Evolutionary conservation across 495 filamentous ascomycete genomes (phyloP).

Genomic region (Hamigera avellanea): DNA sequence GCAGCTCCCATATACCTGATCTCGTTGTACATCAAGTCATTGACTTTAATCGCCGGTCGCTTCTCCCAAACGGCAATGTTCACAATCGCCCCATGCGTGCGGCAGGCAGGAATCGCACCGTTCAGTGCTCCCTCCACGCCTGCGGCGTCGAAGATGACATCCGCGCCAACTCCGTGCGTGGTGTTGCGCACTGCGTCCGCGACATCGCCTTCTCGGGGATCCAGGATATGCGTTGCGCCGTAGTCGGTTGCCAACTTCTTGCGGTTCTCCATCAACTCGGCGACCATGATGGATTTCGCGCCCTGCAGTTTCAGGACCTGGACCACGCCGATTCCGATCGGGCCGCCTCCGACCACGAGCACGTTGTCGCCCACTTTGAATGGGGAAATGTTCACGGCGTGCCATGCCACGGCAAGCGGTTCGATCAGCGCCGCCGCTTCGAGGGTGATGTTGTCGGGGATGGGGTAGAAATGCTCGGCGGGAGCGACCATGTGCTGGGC

Average conservation of each 20-base stretch:
- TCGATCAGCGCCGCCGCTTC: conserved; percentile 41
- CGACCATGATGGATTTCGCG: conserved; percentile 41
- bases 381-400: conserved; percentile 44
- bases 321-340: conserved; percentile 52
- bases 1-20: conserved; percentile 37
- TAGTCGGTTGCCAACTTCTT: conserved; percentile 37
- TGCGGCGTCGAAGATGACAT: conserved; percentile 47
- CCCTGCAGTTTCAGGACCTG: conserved; percentile 41
- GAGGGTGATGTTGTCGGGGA: conserved; percentile 8
- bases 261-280: conserved; percentile 38
- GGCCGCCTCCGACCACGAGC: conserved; percentile 49
- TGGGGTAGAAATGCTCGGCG: conserved; percentile 16
- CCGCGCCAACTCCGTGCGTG: conserved; percentile 35
- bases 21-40: conserved; percentile 35
- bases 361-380: conserved; percentile 38
- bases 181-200: conserved; percentile 30
- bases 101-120: conserved; percentile 34
- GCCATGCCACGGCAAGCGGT: conserved; percentile 54
- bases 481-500: conserved; percentile 16
- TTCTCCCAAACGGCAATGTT: conserved; percentile 56
- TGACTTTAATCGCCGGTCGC: conserved; percentile 32
- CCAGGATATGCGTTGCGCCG: conserved; percentile 43
- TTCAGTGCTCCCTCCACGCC: conserved; percentile 43
- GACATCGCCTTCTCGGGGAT: conserved; percentile 43
- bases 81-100: conserved; percentile 43